A percentile compares a stretch with the other conserved stretches of the same genome.
Evolutionary conservation across 495 filamentous ascomycete genomes (phyloP).

Genomic region (Tuber borchii): DNA sequence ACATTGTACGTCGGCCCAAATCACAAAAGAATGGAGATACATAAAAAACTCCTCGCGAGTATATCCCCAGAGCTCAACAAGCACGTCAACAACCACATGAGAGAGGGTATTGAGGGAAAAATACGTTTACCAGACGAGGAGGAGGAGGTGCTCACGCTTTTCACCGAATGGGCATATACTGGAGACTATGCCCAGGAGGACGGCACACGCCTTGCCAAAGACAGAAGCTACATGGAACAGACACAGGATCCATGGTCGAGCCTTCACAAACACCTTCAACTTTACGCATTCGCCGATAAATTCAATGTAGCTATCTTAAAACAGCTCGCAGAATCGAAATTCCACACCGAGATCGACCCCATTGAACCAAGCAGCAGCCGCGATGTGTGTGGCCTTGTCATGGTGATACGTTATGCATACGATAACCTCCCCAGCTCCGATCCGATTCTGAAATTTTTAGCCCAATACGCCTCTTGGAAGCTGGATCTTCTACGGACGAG

Average conservation of each 20-base stretch:
- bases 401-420: not conserved
- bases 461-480: not conserved
- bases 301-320: not conserved
- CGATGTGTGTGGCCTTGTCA: not conserved
- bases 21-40: too few relatives aligned
- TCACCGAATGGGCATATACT: too few relatives aligned
- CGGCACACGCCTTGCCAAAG: not conserved
- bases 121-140: too few relatives aligned
- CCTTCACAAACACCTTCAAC: not conserved
- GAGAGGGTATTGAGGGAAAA: too few relatives aligned
- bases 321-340: not conserved
- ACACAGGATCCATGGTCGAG: not conserved
- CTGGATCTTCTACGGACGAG: not conserved
- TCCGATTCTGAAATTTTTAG: not conserved
- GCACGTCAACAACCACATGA: too few relatives aligned
- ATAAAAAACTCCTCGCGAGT: too few relatives aligned
- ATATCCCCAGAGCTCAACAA: too few relatives aligned
- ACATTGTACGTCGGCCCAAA: too few relatives aligned
- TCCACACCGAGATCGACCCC: not conserved
- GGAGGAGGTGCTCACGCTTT: too few relatives aligned
- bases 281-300: not conserved
- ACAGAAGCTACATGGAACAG: not conserved
- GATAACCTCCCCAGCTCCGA: not conserved
- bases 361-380: not conserved
- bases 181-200: not conserved